These are phyloP conservation scores for Fraxinus sp. DNA, from an alignment of 305 asterid species.

Conservation along the genomic window DNA sequence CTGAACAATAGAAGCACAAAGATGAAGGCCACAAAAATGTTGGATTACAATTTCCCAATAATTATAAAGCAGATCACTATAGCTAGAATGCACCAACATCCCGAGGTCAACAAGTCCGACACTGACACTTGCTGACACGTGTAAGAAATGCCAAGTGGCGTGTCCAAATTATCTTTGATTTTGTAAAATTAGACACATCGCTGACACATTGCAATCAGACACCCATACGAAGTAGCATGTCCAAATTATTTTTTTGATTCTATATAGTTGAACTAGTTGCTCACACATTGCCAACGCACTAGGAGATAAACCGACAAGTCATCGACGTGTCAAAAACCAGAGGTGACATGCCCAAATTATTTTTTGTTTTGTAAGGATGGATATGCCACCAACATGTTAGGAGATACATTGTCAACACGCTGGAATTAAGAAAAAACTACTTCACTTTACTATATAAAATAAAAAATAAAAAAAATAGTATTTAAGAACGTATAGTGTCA, in stretches of 20 bases:
- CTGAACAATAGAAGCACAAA: constrained; percentile 41
- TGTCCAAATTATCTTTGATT: not conserved
- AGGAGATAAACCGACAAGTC: not conserved
- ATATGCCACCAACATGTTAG: not conserved
- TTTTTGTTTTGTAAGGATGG: not conserved
- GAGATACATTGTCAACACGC: not conserved
- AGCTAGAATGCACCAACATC: not conserved
- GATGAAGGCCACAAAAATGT: not conserved
- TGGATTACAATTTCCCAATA: not conserved
- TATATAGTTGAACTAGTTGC: not conserved
- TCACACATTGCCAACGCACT: not conserved
- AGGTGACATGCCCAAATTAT: not conserved
- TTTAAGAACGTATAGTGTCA: not conserved
- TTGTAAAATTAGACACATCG: not conserved
- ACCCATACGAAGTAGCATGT: not conserved
- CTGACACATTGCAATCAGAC: not conserved
- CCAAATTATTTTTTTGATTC: not conserved
- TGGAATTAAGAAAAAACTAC: not conserved
- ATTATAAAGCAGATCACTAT: not conserved
- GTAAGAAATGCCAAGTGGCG: not conserved
- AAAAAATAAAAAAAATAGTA: not conserved
- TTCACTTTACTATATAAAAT: not conserved
- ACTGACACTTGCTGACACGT: not conserved
- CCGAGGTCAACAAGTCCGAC: not conserved
- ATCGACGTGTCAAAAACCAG: not conserved